Percentiles rank a stretch among this genome's conserved stretches.
Evolutionary conservation across 345 rosid species (phyloP).

Genomic region (Lepidium sativum): DNA sequence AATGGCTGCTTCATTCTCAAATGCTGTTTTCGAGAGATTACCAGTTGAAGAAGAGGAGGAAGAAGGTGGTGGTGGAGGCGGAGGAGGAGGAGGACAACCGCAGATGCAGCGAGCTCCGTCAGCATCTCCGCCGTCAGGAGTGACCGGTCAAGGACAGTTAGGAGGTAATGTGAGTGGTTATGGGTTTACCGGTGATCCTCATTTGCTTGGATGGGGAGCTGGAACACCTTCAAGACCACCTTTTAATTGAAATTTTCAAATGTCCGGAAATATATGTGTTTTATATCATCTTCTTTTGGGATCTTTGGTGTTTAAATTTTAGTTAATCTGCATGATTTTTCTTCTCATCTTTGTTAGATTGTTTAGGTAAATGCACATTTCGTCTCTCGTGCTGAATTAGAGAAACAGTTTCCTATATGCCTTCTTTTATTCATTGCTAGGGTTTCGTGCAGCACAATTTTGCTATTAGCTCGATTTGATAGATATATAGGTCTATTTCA

Average conservation of each 20-base stretch:
- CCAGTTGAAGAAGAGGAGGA: conserved; percentile 49
- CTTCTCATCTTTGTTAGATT: too few relatives aligned
- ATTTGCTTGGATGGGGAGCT: conserved; percentile 60
- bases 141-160: conserved; percentile 39
- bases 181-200: conserved; percentile 51
- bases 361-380: conserved; percentile 10
- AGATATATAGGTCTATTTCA: background rate
- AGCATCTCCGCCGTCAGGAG: conserved; percentile 57
- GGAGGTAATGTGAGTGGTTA: conserved; percentile 42
- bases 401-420: too few relatives aligned
- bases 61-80: conserved; percentile 15
- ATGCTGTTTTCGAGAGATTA: conserved; percentile 66
- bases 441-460: conserved; percentile 8
- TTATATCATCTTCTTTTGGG: conserved; percentile 5
- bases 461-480: background rate
- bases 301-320: conserved; percentile 18
- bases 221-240: conserved; percentile 48
- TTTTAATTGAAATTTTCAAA: conserved; percentile 20
- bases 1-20: conserved; percentile 73
- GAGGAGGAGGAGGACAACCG: conserved; percentile 18
- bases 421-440: conserved; percentile 17
- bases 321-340: conserved; percentile 21
- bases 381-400: background rate
- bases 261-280: conserved; percentile 12
- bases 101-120: conserved; percentile 43